Conservation (phyloP, 2,329 filamentous ascomycete genomes). For the Annulohypoxylon truncatum region DNA sequence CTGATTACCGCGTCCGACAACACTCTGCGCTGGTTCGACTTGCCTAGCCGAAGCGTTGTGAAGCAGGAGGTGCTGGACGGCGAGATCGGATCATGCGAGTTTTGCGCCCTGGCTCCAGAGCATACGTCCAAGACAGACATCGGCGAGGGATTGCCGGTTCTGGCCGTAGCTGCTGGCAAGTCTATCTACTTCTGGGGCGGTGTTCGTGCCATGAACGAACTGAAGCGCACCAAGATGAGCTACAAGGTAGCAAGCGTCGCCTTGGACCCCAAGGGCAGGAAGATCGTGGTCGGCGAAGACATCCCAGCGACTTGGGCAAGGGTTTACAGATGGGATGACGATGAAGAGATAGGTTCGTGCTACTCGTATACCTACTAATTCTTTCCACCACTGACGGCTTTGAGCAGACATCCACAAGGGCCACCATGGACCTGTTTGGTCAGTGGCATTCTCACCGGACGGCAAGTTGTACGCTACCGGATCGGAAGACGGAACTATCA, state of each 20-base stretch:
- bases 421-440: conserved; percentile 98
- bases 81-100: conserved; percentile 90
- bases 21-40: conserved; percentile 93
- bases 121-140: conserved; percentile 71
- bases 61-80: conserved; percentile 83
- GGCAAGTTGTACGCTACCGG: conserved; percentile 96
- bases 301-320: conserved; percentile 95
- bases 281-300: conserved; percentile 89
- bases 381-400: conserved; percentile 35
- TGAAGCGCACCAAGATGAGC: conserved; percentile 83
- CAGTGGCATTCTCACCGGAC: conserved; percentile 91
- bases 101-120: conserved; percentile 74
- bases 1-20: conserved; percentile 93
- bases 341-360: conserved; percentile 76
- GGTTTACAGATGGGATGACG: conserved; percentile 88
- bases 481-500: conserved; percentile 97
- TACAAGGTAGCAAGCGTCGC: conserved; percentile 93
- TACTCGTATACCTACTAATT: neutral
- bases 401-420: conserved; percentile 87
- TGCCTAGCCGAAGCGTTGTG: conserved; percentile 79
- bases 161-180: conserved; percentile 95
- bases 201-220: conserved; percentile 71
- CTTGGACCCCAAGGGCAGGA: conserved; percentile 82
- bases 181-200: conserved; percentile 93
- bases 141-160: conserved; percentile 74